Evolutionary conservation across 176 grass and related monocot species (phyloP).

Genomic region (Themeda triandra): DNA sequence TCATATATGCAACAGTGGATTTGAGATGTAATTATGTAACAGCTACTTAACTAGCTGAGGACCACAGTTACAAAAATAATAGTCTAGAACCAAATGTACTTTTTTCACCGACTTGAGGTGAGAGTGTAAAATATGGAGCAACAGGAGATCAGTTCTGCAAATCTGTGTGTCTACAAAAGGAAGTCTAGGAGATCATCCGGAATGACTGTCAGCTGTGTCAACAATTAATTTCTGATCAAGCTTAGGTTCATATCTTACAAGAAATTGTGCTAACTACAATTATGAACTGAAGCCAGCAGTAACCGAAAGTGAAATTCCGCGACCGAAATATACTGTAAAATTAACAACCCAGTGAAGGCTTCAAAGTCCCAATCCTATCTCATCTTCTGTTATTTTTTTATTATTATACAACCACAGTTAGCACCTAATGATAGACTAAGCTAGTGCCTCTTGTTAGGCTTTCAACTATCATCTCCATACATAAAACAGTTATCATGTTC

Average conservation of each 20-base stretch:
- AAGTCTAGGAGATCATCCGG: background rate
- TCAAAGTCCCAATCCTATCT: background rate
- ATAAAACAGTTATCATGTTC: background rate
- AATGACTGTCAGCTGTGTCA: background rate
- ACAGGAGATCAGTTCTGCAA: background rate
- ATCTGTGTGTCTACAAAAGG: background rate
- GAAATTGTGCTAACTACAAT: background rate
- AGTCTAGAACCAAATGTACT: background rate
- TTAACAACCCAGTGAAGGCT: background rate
- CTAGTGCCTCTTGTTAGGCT: background rate
- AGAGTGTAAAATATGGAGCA: background rate
- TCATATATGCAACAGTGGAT: conserved; percentile 15
- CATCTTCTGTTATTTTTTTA: background rate
- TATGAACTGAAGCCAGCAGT: background rate
- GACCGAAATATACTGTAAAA: background rate
- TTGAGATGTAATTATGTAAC: background rate
- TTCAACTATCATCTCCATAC: background rate
- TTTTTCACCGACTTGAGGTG: background rate
- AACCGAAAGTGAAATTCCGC: background rate
- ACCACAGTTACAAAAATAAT: background rate
- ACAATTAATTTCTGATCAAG: conserved; percentile 4
- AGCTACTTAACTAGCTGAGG: background rate
- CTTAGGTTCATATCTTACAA: background rate
- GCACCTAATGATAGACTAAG: background rate
- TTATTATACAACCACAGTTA: background rate